Evolutionary conservation across 345 rosid genomes (phyloP).

Genomic region (Citrus mangshanensis): DNA sequence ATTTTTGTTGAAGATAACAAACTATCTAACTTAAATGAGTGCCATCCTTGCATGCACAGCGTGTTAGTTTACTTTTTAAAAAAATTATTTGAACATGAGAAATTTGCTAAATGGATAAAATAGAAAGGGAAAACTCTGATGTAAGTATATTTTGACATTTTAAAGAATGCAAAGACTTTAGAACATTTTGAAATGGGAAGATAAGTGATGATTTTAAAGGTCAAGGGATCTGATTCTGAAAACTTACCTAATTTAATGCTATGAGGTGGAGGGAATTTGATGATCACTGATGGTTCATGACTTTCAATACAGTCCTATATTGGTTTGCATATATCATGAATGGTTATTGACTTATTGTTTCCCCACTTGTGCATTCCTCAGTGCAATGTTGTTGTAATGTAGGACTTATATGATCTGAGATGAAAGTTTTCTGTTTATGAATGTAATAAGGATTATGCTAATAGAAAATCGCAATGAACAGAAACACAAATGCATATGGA

Average conservation of each 20-base stretch:
- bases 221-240: neutral
- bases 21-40: neutral
- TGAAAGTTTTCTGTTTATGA: neutral
- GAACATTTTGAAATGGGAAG: neutral
- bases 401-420: neutral
- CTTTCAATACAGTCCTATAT: neutral
- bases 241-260: neutral
- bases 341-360: neutral
- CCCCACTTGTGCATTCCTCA: neutral
- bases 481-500: neutral
- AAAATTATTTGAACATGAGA: neutral
- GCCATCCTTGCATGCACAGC: neutral
- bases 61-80: neutral
- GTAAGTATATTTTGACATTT: neutral
- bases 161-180: neutral
- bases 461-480: neutral
- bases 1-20: neutral
- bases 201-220: neutral
- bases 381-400: neutral
- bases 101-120: neutral
- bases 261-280: neutral
- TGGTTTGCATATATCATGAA: neutral
- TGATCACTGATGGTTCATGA: neutral
- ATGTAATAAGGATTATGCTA: neutral
- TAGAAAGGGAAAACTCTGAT: neutral